Percentiles rank a stretch among this genome's conserved stretches.
Conservation (phyloP, 202 grass and related monocot species). For the Sporobolus alterniflorus region DNA sequence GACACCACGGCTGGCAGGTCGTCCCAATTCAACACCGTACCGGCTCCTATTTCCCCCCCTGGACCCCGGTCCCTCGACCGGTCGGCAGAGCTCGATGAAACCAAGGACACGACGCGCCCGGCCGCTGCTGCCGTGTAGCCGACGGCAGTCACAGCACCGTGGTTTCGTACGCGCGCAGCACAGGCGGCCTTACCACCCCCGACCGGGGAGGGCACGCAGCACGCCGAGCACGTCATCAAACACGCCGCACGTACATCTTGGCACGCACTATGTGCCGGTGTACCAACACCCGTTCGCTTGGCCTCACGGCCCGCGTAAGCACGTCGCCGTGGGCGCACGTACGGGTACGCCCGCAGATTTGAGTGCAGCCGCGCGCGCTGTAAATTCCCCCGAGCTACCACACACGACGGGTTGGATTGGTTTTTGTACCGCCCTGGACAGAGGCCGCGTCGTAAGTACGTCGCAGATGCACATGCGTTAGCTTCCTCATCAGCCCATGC, state of each 20-base stretch:
- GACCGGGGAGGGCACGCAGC: no score
- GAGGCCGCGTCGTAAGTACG: background rate
- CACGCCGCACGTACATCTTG: no score
- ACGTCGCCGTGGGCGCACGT: no score
- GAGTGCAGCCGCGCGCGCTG: background rate
- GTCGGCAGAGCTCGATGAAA: background rate
- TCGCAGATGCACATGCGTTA: background rate
- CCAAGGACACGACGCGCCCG: background rate
- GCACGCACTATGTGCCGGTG: no score
- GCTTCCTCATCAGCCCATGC: background rate
- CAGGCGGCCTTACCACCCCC: background rate
- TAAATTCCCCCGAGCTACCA: slow-evolving; percentile 1
- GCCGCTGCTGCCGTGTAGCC: no score
- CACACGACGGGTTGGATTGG: background rate
- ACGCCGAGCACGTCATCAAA: no score
- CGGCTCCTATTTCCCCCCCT: background rate
- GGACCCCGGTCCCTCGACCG: background rate
- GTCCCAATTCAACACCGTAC: background rate
- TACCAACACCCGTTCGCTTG: no score
- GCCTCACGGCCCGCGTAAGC: no score
- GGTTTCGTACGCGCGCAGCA: background rate
- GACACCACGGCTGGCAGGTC: background rate
- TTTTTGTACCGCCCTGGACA: background rate
- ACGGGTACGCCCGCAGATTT: background rate
- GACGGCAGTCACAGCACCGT: background rate